These are phyloP conservation scores for Mytilinidion resinicola DNA, from an alignment of 495 filamentous ascomycete species.

Conservation along the genomic window DNA sequence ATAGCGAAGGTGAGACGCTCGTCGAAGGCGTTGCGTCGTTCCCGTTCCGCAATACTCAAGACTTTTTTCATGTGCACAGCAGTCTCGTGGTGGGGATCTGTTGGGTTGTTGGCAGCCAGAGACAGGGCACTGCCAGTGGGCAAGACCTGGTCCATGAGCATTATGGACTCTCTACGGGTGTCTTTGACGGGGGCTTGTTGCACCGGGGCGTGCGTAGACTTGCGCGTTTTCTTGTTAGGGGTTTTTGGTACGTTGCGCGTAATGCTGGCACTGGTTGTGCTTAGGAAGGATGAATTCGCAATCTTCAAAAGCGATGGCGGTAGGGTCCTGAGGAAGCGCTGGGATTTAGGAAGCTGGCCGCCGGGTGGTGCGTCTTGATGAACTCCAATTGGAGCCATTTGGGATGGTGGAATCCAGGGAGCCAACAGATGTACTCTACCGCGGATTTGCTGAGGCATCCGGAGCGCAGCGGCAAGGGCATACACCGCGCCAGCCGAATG, in stretches of 20 bases:
- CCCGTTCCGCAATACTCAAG: conserved; percentile 50
- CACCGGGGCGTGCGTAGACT: conserved; percentile 20
- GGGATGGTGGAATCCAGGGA: conserved; percentile 97
- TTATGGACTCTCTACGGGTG: conserved; percentile 33
- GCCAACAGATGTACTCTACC: conserved; percentile 92
- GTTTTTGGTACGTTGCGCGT: conserved; percentile 76
- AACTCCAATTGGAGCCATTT: conserved; percentile 74
- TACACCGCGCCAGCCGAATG: conserved; percentile 98
- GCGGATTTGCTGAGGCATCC: conserved; percentile 92
- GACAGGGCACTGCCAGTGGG: conserved; percentile 28
- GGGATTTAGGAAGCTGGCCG: conserved; percentile 82
- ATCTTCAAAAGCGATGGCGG: conserved; percentile 89
- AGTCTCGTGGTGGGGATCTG: conserved; percentile 18
- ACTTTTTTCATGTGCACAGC: conserved; percentile 19
- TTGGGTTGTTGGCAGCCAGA: conserved; percentile 17
- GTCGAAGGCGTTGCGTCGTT: conserved; percentile 77
- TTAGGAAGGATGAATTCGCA: conserved; percentile 92
- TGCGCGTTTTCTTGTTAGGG: conserved; percentile 37
- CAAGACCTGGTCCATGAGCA: conserved; percentile 38
- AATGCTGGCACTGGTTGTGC: conserved; percentile 80
- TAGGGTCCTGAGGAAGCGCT: conserved; percentile 82
- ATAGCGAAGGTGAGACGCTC: conserved; percentile 81
- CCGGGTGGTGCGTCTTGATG: conserved; percentile 66
- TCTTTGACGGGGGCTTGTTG: conserved; percentile 23
- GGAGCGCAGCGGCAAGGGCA: conserved; percentile 87